Evolutionary conservation across 345 rosid genomes (phyloP).

Genomic region (Sapria himalayana): DNA sequence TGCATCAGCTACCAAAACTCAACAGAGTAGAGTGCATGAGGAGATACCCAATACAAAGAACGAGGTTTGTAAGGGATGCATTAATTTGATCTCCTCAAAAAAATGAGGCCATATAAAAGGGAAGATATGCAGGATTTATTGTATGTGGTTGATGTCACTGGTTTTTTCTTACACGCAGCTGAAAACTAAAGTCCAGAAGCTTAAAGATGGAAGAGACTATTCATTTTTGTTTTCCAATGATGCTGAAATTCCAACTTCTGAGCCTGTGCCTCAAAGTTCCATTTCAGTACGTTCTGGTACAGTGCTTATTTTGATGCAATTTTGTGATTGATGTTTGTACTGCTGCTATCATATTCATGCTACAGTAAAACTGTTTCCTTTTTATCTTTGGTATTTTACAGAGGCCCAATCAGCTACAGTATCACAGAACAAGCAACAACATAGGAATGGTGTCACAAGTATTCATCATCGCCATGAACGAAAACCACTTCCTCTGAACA

Average conservation of each 20-base stretch:
- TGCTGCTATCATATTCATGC: too few species aligned
- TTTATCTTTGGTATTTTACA: too few species aligned
- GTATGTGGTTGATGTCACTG: neutral
- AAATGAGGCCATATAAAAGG: too few species aligned
- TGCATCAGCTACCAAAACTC: constrained; percentile 15
- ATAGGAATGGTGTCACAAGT: constrained; percentile 24
- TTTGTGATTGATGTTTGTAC: too few species aligned
- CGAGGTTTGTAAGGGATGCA: too few species aligned
- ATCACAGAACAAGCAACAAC: constrained; percentile 25
- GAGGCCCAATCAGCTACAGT: constrained; percentile 39
- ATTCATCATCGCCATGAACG: constrained; percentile 22
- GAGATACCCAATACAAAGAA: constrained; percentile 20
- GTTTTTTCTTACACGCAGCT: constrained; percentile 16
- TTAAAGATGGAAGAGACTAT: constrained; percentile 71
- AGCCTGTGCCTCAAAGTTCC: constrained; percentile 19
- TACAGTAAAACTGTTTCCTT: too few species aligned
- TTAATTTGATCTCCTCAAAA: too few species aligned
- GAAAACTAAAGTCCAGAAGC: constrained; percentile 38
- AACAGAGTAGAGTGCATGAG: constrained; percentile 17
- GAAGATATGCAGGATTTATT: constrained; percentile 7
- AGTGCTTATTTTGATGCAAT: constrained; percentile 16
- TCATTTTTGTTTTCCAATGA: constrained; percentile 71
- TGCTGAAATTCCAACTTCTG: constrained; percentile 40
- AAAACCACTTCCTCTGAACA: constrained; percentile 17
- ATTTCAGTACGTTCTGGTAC: constrained; percentile 36